A percentile compares a stretch with the other conserved stretches of the same genome.
Evolutionary conservation across 345 rosid genomes (phyloP).

Genomic region (Diplotaxis tenuifolia): DNA sequence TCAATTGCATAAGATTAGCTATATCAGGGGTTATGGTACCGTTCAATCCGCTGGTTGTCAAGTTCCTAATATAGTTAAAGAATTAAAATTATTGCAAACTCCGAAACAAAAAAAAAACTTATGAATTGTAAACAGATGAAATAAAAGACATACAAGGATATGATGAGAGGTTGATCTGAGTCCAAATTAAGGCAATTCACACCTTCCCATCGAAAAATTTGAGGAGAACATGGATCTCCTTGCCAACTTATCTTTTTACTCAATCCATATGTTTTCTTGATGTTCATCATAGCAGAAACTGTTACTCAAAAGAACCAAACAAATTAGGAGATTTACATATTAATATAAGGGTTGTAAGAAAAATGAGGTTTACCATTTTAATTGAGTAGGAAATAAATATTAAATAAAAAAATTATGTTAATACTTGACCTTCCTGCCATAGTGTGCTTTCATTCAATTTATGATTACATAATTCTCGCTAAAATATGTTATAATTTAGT

Average conservation of each 20-base stretch:
- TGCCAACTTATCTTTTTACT: constrained; percentile 42
- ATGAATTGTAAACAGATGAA: not conserved
- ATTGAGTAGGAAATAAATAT: not conserved
- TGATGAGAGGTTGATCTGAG: constrained; percentile 34
- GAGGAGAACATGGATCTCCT: constrained; percentile 57
- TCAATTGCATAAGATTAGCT: constrained; percentile 32
- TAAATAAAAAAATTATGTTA: not conserved
- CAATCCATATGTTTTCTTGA: constrained; percentile 47
- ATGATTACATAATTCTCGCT: not conserved
- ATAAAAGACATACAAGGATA: constrained; percentile 43
- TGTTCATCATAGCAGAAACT: constrained; percentile 47
- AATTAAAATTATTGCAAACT: not conserved
- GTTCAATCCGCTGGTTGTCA: constrained; percentile 40
- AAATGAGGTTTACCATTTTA: not conserved
- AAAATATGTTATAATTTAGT: not conserved
- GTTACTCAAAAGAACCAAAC: not conserved
- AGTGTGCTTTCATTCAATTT: not conserved
- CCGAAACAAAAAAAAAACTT: not conserved
- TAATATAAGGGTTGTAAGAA: not conserved
- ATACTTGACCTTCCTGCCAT: not conserved
- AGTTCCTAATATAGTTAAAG: constrained; percentile 28
- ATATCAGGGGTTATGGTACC: constrained; percentile 37
- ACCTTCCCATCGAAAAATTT: constrained; percentile 44
- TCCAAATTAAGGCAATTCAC: constrained; percentile 37
- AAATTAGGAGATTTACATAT: not conserved